Evolutionary conservation across 2,329 filamentous ascomycete species (phyloP).

Genomic region (Colletotrichum brevisporum): DNA sequence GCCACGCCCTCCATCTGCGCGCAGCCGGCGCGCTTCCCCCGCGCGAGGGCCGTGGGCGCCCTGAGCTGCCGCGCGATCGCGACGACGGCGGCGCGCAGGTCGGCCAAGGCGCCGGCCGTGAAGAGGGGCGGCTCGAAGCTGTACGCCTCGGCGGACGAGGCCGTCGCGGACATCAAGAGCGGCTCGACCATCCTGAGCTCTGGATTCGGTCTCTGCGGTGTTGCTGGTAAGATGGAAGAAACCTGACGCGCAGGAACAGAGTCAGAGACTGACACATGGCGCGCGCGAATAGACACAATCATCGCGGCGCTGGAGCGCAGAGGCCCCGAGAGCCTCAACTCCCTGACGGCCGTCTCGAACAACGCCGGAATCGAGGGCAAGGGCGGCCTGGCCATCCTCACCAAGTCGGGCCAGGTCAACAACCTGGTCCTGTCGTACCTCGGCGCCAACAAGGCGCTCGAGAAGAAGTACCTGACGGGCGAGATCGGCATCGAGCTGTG

Average conservation of each 20-base stretch:
- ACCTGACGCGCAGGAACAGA: neutral
- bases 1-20: conserved; percentile 25
- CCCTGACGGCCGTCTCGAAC: conserved; percentile 83
- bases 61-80: conserved; percentile 32
- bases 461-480: conserved; percentile 82
- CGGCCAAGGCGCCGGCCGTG: conserved; percentile 30
- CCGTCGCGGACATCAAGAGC: conserved; percentile 78
- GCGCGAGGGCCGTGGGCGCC: conserved; percentile 19
- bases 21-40: conserved; percentile 34
- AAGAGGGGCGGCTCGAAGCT: conserved; percentile 61
- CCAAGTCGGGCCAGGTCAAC: conserved; percentile 77
- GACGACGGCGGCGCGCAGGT: conserved; percentile 17
- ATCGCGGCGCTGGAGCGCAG: conserved; percentile 76
- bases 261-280: neutral
- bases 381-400: conserved; percentile 77
- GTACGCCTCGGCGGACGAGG: conserved; percentile 72
- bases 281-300: conserved; percentile 71
- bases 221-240: conserved; percentile 67
- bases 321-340: conserved; percentile 72
- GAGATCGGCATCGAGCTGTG: conserved; percentile 82
- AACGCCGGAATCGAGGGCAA: conserved; percentile 81
- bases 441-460: conserved; percentile 82
- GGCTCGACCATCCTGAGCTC: conserved; percentile 81
- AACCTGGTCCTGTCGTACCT: conserved; percentile 83
- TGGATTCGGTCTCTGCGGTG: conserved; percentile 86